Evolutionary conservation across 2,329 filamentous ascomycete species (phyloP).

Genomic region (Elsinoe arachidis): DNA sequence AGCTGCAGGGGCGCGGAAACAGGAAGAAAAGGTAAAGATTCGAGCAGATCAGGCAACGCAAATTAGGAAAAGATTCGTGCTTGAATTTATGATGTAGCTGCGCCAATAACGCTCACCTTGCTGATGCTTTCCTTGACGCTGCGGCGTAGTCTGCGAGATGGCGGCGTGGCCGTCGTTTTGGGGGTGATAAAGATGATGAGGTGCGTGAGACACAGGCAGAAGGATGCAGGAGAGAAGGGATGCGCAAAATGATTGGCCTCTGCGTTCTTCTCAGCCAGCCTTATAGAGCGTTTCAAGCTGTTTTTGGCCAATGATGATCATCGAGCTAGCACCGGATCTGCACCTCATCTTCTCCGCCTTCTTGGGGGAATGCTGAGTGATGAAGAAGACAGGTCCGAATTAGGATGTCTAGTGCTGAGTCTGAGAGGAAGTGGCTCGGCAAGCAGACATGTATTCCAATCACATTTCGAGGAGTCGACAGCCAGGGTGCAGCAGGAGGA

Average conservation of each 20-base stretch:
- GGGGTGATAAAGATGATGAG: neutral
- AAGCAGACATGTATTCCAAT: neutral
- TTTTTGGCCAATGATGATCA: neutral
- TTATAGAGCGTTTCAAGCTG: neutral
- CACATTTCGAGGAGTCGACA: neutral
- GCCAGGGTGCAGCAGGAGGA: neutral
- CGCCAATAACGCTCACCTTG: neutral
- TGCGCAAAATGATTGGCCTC: neutral
- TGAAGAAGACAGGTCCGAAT: neutral
- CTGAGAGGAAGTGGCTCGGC: constrained; percentile 1
- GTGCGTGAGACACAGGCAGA: constrained; percentile 3
- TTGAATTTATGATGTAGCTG: neutral
- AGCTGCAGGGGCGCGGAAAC: neutral
- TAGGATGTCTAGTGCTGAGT: constrained; percentile 1
- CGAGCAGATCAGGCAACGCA: neutral
- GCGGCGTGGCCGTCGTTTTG: neutral
- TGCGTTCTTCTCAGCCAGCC: neutral
- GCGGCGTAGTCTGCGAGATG: neutral
- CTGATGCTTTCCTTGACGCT: neutral
- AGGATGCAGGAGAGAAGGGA: neutral
- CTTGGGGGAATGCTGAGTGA: neutral
- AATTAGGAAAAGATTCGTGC: neutral
- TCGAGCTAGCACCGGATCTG: neutral
- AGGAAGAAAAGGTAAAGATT: neutral
- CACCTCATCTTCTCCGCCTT: neutral